A percentile compares a stretch with the other conserved stretches of the same genome.
Conservation (phyloP, 2,329 filamentous ascomycete genomes). For the Cladosporium sphaerospermum region DNA sequence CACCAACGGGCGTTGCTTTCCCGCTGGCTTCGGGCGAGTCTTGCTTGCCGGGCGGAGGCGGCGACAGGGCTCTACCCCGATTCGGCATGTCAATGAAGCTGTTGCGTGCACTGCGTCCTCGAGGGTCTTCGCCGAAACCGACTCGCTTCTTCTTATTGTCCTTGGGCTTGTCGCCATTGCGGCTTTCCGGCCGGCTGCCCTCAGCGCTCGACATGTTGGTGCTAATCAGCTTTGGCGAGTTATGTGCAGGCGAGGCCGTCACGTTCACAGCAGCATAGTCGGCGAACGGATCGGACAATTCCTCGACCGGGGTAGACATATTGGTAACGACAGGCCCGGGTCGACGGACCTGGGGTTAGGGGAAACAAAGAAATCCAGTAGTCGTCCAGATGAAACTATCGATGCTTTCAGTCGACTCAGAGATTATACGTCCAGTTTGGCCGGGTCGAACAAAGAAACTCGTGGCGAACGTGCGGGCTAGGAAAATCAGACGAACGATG, state of each 20-base stretch:
- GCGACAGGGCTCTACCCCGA: constrained; percentile 9
- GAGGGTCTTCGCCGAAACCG: constrained; percentile 19
- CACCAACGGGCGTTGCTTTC: constrained; percentile 15
- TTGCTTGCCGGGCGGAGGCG: constrained; percentile 13
- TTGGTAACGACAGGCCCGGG: neutral
- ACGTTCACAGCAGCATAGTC: constrained; percentile 12
- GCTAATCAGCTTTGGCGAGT: neutral
- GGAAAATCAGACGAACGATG: too few species aligned
- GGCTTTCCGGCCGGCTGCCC: constrained; percentile 12
- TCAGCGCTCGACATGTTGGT: constrained; percentile 15
- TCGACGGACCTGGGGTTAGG: neutral
- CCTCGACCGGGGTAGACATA: constrained; percentile 20
- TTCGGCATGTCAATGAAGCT: constrained; percentile 13
- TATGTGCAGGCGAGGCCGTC: constrained; percentile 11
- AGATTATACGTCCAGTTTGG: neutral
- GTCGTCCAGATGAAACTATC: neutral
- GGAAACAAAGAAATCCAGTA: neutral
- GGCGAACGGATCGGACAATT: constrained; percentile 18
- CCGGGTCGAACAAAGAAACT: constrained; percentile 2
- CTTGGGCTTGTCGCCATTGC: constrained; percentile 7
- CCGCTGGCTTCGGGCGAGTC: constrained; percentile 18
- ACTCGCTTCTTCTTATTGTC: constrained; percentile 23
- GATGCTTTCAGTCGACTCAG: neutral
- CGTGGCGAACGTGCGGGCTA: neutral
- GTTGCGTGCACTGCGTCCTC: constrained; percentile 13